Conservation (phyloP, 2,329 filamentous ascomycete species). For the Fusarium illudens region DNA sequence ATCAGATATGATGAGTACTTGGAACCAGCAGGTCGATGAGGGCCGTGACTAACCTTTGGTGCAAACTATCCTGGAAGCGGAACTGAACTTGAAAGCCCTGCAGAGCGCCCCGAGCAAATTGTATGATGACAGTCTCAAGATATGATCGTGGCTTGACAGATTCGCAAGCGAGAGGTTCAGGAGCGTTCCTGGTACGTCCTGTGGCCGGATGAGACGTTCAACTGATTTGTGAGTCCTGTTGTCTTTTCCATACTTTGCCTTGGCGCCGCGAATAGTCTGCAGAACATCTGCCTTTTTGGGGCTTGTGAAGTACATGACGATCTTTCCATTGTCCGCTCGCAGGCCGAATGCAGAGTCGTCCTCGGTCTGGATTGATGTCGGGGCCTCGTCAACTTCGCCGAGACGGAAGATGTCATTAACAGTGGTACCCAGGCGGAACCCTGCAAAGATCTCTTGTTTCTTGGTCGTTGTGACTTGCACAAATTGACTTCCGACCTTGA, state of each 20-base stretch:
- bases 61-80: slow-evolving; percentile 68
- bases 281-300: slow-evolving; percentile 70
- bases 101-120: slow-evolving; percentile 73
- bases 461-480: slow-evolving; percentile 74
- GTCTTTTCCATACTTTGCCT: slow-evolving; percentile 71
- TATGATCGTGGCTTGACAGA: slow-evolving; percentile 67
- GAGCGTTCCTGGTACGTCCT: slow-evolving; percentile 75
- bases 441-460: slow-evolving; percentile 73
- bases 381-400: slow-evolving; percentile 72
- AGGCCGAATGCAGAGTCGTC: slow-evolving; percentile 74
- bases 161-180: slow-evolving; percentile 74
- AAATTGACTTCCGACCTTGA: slow-evolving; percentile 75
- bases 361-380: slow-evolving; percentile 69
- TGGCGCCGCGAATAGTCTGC: slow-evolving; percentile 69
- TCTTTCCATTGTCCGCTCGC: slow-evolving; percentile 73
- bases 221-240: slow-evolving; percentile 66
- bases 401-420: slow-evolving; percentile 76
- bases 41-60: slow-evolving; percentile 60
- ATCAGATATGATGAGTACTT: not conserved
- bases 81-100: slow-evolving; percentile 72
- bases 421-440: slow-evolving; percentile 67
- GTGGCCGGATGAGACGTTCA: slow-evolving; percentile 72
- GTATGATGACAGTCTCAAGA: slow-evolving; percentile 70
- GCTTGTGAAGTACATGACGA: slow-evolving; percentile 77
- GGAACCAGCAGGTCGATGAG: not conserved